These are phyloP conservation scores for Exophiala oligosperma DNA, from an alignment of 2,329 filamentous ascomycete species.

Conservation along the genomic window DNA sequence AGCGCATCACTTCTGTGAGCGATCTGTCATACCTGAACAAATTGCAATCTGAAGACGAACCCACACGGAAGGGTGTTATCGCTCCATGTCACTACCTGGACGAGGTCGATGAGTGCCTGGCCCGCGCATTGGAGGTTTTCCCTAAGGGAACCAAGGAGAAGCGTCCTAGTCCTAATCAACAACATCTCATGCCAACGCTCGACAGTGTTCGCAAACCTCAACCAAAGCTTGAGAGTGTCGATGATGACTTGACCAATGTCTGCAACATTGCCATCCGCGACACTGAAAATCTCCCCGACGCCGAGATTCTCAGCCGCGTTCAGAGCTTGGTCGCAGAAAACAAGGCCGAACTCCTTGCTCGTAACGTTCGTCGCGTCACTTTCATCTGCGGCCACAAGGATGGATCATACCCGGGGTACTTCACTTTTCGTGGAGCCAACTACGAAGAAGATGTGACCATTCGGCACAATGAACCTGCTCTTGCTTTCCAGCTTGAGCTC, in stretches of 20 bases:
- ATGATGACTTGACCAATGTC: conserved; percentile 84
- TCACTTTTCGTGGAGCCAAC: conserved; percentile 90
- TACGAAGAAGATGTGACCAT: conserved; percentile 94
- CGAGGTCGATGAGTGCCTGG: conserved; percentile 83
- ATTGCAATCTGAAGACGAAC: conserved; percentile 65
- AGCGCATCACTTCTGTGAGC: conserved; percentile 90
- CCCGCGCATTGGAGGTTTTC: conserved; percentile 81
- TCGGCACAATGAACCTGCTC: conserved; percentile 91
- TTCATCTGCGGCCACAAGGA: conserved; percentile 96
- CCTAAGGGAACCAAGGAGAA: conserved; percentile 59
- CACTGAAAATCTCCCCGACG: conserved; percentile 78
- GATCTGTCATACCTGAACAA: conserved; percentile 90
- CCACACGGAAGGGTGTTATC: conserved; percentile 87
- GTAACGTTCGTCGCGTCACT: conserved; percentile 82
- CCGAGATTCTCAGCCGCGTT: conserved; percentile 76
- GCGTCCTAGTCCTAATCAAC: conserved; percentile 52
- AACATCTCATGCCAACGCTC: conserved; percentile 69
- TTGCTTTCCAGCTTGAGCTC: conserved; percentile 98
- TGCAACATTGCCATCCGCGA: conserved; percentile 91
- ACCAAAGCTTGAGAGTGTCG: conserved; percentile 52
- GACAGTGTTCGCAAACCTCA: conserved; percentile 68
- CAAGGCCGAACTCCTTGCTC: conserved; percentile 79
- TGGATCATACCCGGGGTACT: conserved; percentile 94
- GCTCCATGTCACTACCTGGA: conserved; percentile 92
- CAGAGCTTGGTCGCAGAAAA: conserved; percentile 72